Base-by-base conservation (phyloP, 2,329 filamentous ascomycete species). In the Aspergillus aculeatus region DNA sequence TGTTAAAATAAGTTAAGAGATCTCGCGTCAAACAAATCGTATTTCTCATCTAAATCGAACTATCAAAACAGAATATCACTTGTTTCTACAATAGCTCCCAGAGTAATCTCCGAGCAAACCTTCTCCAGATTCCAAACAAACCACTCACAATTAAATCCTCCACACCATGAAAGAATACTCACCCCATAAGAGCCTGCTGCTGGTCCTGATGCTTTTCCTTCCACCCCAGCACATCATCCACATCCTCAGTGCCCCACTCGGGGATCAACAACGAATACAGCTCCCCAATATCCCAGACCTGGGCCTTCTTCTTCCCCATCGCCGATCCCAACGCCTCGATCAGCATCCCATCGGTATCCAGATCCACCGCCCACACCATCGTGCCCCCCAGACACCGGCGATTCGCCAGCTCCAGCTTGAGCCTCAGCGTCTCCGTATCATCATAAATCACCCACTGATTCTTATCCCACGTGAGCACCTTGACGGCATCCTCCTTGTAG, bases 351-450 rank as follows among this genome's bases (percentile, higher is more conserved):
- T 62, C 63, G 6, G 5, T 2, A 53, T 64, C 65, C 19, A 61
- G 29, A 53, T 67, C 65, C 2, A 67, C 26, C 4, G 65, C 56
- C 65, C 65, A 67, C 10, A 54, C 52, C 55, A 67, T 66, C 1
- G 61, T 61, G 4, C 65, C 65, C 2, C 63, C 62, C 12, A 67
- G 57, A 51, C 65, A 67, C 32, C 54, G 58, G 23, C 50, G 47
- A 35, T 66, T 67, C 5, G 65, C 65, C 32, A 49, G 66, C 24
- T 65, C 56, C 5, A 63, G 29, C 52, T 67, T 67, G 48, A 64
- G 29, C 38, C 58, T 61, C 52, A 66, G n/a, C 1, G 64, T 66
- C 35, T 63, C 56, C 31, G 41, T 52, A 47, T 67, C 58, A 31
- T 67, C 64, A 31, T 56, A 64, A 29, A 56, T 63, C 6, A 67